Percentiles rank a stretch among this genome's conserved stretches.
Conservation (phyloP, 2,329 filamentous ascomycete species). For the Penicillium brevicompactum region DNA sequence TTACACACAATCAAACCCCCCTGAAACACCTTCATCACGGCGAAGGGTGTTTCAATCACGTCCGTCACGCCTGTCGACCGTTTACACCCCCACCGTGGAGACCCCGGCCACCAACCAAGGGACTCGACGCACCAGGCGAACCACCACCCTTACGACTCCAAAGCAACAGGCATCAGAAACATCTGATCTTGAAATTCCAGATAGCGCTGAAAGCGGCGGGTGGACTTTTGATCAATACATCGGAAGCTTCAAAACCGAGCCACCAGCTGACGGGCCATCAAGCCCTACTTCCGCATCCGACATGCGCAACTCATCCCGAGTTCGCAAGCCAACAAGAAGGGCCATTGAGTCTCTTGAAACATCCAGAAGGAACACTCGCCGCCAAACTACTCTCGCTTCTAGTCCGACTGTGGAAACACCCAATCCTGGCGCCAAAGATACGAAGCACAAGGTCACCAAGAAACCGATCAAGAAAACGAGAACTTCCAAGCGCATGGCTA, state of each 20-base stretch:
- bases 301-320: slow-evolving; percentile 28
- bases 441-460: neutral
- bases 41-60: slow-evolving; percentile 22
- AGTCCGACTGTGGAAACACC: slow-evolving; percentile 5
- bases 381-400: slow-evolving; percentile 2
- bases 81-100: slow-evolving; percentile 22
- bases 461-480: slow-evolving; percentile 2
- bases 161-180: slow-evolving; percentile 9
- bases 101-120: slow-evolving; percentile 10
- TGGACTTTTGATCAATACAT: slow-evolving; percentile 20
- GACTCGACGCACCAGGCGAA: slow-evolving; percentile 19
- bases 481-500: slow-evolving; percentile 6
- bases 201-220: slow-evolving; percentile 12
- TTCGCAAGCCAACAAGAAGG: slow-evolving; percentile 33
- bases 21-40: slow-evolving; percentile 15
- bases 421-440: neutral
- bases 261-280: slow-evolving; percentile 10
- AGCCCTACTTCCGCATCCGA: slow-evolving; percentile 22
- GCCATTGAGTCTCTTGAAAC: slow-evolving; percentile 30
- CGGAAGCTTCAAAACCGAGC: slow-evolving; percentile 10
- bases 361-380: slow-evolving; percentile 12
- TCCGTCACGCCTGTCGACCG: slow-evolving; percentile 25
- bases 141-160: slow-evolving; percentile 15
- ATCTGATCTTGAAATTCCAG: slow-evolving; percentile 18
- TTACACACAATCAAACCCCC: neutral